Conservation (phyloP, 139 green algal species). For the Chlamydomonas sphaeroides region DNA sequence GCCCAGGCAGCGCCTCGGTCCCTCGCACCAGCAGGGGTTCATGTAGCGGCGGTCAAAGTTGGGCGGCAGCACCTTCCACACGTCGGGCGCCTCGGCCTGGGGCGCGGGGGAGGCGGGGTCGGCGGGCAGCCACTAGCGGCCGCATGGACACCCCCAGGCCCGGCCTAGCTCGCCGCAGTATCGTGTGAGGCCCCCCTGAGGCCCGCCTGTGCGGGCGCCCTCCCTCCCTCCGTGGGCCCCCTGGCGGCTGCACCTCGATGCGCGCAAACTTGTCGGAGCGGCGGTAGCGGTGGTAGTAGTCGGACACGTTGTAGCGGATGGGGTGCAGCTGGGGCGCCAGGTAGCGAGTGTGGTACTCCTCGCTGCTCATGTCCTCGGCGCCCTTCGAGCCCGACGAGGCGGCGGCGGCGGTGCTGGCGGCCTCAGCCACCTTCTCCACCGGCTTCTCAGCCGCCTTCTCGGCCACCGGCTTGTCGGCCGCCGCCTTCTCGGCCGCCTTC, state of each 20-base stretch:
- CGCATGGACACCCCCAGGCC: no score
- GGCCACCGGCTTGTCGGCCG: not conserved
- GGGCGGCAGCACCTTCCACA: conserved; percentile 58
- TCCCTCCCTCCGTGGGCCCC: no score
- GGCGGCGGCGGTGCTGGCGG: not conserved
- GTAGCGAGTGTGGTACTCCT: conserved; percentile 31
- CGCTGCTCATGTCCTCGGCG: not conserved
- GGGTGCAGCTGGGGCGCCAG: conserved; percentile 21
- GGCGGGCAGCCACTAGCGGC: no score
- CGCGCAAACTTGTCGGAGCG: conserved; percentile 2
- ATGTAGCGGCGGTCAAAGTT: conserved; percentile 50
- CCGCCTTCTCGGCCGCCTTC: not conserved
- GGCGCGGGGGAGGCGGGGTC: not conserved
- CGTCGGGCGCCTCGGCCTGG: conserved; percentile 49
- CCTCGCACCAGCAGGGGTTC: conserved; percentile 69
- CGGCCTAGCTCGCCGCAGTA: no score
- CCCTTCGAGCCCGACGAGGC: not conserved
- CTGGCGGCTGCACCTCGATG: not conserved
- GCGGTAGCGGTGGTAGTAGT: conserved; percentile 19
- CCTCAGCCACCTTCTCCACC: not conserved
- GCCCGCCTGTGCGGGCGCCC: no score
- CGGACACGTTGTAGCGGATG: conserved; percentile 7
- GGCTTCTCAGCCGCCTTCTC: not conserved
- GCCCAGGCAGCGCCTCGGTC: no score
- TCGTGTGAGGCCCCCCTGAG: no score